A percentile compares a stretch with the other conserved stretches of the same genome.
phyloP scores from a whole-genome alignment of 176 grass and related monocot genomes.

The Bonia amplexicaulis region DNA sequence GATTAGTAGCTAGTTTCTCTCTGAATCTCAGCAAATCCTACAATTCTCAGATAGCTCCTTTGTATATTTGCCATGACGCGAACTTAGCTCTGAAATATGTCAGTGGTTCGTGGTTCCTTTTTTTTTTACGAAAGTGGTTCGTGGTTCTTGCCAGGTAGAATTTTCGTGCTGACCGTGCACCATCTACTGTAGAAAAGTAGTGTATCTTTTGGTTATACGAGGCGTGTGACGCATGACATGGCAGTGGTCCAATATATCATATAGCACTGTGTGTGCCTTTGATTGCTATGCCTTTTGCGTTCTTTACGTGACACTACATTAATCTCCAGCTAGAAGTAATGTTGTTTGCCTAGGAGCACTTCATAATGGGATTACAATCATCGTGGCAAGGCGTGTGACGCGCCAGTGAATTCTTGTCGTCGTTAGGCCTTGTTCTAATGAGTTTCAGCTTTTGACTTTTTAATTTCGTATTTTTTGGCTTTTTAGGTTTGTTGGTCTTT shows the following conservation, averaged over 20 bases:
- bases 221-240: neutral
- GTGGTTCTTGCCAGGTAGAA: neutral
- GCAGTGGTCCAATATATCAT: neutral
- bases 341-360: neutral
- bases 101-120: neutral
- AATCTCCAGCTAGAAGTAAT: neutral
- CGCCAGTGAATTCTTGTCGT: conserved; percentile 10
- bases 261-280: neutral
- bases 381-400: neutral
- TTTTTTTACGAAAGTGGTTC: neutral
- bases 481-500: no score
- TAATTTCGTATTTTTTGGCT: no score
- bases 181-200: neutral
- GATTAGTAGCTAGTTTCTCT: neutral
- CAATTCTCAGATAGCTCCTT: neutral
- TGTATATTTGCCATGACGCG: neutral
- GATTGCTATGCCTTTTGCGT: neutral
- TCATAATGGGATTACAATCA: neutral
- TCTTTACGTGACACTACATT: conserved; percentile 12
- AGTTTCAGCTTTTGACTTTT: no score
- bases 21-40: neutral
- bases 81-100: neutral
- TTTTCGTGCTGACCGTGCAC: neutral
- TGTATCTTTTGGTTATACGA: neutral
- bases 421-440: no score